These are phyloP conservation scores for Arabidopsis lyrata DNA, from an alignment of 441 rosid genomes.

Conservation along the genomic window DNA sequence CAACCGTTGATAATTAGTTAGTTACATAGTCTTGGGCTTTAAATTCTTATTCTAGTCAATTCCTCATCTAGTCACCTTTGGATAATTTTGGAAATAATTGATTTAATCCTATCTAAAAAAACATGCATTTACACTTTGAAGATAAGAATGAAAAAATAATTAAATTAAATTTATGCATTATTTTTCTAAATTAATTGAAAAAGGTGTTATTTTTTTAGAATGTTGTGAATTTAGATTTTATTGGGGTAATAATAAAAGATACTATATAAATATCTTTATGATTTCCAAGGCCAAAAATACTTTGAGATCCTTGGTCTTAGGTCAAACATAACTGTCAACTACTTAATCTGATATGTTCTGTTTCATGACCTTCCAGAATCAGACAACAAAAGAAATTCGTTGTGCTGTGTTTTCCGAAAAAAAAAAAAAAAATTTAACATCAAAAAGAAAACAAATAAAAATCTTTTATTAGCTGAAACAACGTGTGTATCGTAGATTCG, in stretches of 20 bases:
- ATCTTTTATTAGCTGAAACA: conserved; percentile 12
- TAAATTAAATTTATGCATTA: too few species aligned
- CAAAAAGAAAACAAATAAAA: background rate
- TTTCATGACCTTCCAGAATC: conserved; percentile 33
- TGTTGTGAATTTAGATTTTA: background rate
- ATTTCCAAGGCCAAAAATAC: conserved; percentile 9
- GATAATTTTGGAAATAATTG: too few species aligned
- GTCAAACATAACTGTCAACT: conserved; percentile 40
- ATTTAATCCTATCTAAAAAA: too few species aligned
- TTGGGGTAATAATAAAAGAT: background rate
- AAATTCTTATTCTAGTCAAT: too few species aligned
- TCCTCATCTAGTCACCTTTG: too few species aligned
- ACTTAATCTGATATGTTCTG: conserved; percentile 34
- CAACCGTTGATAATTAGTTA: too few species aligned
- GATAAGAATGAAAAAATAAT: too few species aligned
- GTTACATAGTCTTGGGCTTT: too few species aligned
- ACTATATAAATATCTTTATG: background rate
- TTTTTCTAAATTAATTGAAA: too few species aligned
- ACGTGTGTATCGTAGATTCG: conserved; percentile 20
- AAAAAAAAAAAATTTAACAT: background rate
- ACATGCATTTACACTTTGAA: too few species aligned
- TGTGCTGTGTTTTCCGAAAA: background rate
- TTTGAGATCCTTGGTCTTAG: conserved; percentile 33
- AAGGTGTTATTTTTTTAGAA: too few species aligned
- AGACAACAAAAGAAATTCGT: conserved; percentile 7